Evolutionary conservation across 306 rosid species (phyloP).

Genomic region (Glycine latifolia): DNA sequence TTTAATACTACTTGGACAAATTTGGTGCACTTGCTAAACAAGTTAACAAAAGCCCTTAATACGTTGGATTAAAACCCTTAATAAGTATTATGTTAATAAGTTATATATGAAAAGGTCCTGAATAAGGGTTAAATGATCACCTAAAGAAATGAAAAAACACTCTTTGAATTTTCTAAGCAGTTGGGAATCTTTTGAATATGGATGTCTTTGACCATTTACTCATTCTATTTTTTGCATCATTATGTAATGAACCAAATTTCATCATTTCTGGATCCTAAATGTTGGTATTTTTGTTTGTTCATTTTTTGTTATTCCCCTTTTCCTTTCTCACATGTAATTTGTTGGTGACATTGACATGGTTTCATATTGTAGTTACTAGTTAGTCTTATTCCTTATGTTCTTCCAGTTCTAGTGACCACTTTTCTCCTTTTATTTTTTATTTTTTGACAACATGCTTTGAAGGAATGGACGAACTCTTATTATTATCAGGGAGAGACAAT

Average conservation of each 20-base stretch:
- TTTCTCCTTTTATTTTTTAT: slow-evolving; percentile 41
- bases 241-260: slow-evolving; percentile 25
- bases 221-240: slow-evolving; percentile 8
- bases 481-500: slow-evolving; percentile 13
- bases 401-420: slow-evolving; percentile 42
- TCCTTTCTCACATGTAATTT: slow-evolving; percentile 1
- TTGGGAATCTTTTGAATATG: slow-evolving; percentile 18
- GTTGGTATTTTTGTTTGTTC: slow-evolving; percentile 7
- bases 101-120: neutral
- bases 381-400: slow-evolving; percentile 16
- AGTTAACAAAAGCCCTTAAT: no score
- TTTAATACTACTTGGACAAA: no score
- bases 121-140: slow-evolving; percentile 14
- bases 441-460: slow-evolving; percentile 77
- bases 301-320: slow-evolving; percentile 27
- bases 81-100: neutral
- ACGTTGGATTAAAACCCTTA: neutral
- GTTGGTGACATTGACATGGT: slow-evolving; percentile 13
- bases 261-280: slow-evolving; percentile 15
- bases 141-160: slow-evolving; percentile 29
- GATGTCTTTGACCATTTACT: slow-evolving; percentile 5
- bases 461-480: slow-evolving; percentile 63
- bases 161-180: slow-evolving; percentile 8
- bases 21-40: no score
- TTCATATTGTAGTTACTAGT: slow-evolving; percentile 34